Evolutionary conservation across 2,329 filamentous ascomycete genomes (phyloP).

Genomic region (Drechslera avenae): DNA sequence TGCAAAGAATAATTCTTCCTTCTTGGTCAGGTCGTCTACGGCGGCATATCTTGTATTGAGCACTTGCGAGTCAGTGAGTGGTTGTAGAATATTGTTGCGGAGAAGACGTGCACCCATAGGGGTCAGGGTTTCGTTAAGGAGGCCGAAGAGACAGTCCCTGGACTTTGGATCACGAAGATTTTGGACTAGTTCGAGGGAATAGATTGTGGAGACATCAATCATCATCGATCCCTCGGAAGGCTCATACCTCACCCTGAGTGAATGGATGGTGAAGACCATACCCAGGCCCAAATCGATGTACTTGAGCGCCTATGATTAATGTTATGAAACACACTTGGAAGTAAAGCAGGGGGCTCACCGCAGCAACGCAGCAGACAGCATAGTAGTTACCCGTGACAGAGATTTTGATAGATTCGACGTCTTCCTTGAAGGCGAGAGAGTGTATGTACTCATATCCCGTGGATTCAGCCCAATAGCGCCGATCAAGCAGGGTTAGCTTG

Average conservation of each 20-base stretch:
- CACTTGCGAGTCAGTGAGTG: conserved; percentile 73
- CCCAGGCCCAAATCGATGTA: conserved; percentile 75
- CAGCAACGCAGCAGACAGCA: conserved; percentile 81
- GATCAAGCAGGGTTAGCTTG: conserved; percentile 68
- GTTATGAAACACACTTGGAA: conserved; percentile 5
- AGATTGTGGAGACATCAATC: conserved; percentile 87
- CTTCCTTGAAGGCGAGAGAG: conserved; percentile 76
- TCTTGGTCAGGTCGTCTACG: conserved; percentile 77
- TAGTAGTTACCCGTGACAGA: conserved; percentile 84
- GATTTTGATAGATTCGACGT: conserved; percentile 80
- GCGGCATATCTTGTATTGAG: conserved; percentile 78
- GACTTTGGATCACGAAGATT: conserved; percentile 80
- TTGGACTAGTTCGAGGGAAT: conserved; percentile 86
- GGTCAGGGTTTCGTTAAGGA: conserved; percentile 83
- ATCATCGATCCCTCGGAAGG: conserved; percentile 93
- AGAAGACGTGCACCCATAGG: conserved; percentile 88
- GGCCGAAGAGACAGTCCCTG: conserved; percentile 79
- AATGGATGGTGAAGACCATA: conserved; percentile 74
- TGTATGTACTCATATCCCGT: conserved; percentile 78
- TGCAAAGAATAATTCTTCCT: conserved; percentile 83
- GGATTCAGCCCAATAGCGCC: conserved; percentile 82
- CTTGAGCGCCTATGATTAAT: conserved; percentile 68
- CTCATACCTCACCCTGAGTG: conserved; percentile 83
- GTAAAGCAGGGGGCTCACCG: conserved; percentile 68
- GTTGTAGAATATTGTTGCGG: conserved; percentile 85